Conservation (phyloP, 768 basidiomycete genomes). For the Trametes cubensis region DNA sequence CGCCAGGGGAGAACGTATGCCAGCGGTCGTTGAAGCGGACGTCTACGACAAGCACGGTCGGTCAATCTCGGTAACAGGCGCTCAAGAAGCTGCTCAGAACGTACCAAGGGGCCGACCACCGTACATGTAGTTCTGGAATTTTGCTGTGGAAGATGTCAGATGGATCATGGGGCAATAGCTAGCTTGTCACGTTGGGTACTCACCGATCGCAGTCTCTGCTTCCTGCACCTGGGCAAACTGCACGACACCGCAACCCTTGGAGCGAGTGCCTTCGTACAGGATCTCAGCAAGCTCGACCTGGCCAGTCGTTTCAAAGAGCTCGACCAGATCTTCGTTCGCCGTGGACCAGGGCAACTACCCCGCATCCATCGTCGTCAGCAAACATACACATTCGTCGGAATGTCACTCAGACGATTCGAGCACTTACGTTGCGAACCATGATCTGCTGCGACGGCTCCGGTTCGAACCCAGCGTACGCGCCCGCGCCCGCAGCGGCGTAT, state of each 20-base stretch:
- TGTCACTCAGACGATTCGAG: too few species aligned
- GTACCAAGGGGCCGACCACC: conserved; percentile 85
- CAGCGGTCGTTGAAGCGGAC: conserved; percentile 95
- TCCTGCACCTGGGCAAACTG: conserved; percentile 87
- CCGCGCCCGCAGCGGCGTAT: conserved; percentile 41
- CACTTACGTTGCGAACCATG: conserved; percentile 94
- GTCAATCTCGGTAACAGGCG: neutral
- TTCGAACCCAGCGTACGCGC: conserved; percentile 47
- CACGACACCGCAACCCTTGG: conserved; percentile 94
- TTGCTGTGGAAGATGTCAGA: conserved; percentile 49
- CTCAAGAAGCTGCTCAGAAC: conserved; percentile 31
- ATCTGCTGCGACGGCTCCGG: conserved; percentile 95
- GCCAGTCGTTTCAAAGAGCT: conserved; percentile 98
- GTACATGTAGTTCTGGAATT: conserved; percentile 96
- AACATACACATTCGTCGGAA: too few species aligned
- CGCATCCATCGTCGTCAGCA: conserved; percentile 4
- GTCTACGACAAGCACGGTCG: conserved; percentile 46
- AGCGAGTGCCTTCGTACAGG: conserved; percentile 87
- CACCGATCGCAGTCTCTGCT: conserved; percentile 93
- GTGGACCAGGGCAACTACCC: conserved; percentile 95
- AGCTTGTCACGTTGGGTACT: conserved; percentile 27
- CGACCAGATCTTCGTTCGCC: conserved; percentile 96
- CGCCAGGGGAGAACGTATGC: conserved; percentile 89
- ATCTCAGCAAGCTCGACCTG: conserved; percentile 95
- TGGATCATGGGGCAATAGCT: neutral